Percentiles rank a stretch among this genome's conserved stretches.
phyloP scores from a whole-genome alignment of 495 filamentous ascomycete genomes.

The Trypethelium eluteriae region DNA sequence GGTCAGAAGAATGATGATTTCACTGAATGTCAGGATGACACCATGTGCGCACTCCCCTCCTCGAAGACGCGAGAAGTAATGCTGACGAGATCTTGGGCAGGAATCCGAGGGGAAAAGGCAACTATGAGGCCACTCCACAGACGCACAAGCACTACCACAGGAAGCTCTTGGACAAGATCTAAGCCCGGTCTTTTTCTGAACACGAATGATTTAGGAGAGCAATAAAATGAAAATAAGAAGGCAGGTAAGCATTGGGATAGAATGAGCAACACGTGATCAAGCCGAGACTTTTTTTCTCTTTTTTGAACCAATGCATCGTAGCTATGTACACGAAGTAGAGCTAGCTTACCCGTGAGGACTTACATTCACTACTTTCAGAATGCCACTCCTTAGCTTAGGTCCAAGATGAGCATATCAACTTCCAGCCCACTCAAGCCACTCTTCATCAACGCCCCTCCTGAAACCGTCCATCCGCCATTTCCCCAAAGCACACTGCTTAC shows the following conservation, averaged over 20 bases:
- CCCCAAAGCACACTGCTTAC: conserved; percentile 17
- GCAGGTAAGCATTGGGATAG: background rate
- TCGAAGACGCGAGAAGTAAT: background rate
- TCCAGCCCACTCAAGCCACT: conserved; percentile 14
- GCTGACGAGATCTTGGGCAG: background rate
- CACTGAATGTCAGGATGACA: conserved; percentile 3
- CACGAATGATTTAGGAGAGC: background rate
- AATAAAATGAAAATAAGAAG: background rate
- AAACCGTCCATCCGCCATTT: conserved; percentile 12
- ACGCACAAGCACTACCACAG: conserved; percentile 11
- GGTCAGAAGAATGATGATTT: conserved; percentile 6
- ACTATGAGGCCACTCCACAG: conserved; percentile 2
- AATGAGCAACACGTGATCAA: background rate
- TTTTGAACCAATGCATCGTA: background rate
- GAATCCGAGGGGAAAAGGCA: conserved; percentile 1
- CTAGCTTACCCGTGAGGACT: background rate
- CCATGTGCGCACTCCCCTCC: background rate
- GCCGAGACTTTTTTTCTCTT: background rate
- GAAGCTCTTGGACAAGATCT: conserved; percentile 9
- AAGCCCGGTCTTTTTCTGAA: background rate
- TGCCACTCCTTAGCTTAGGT: background rate
- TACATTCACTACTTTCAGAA: background rate
- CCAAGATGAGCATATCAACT: conserved; percentile 15
- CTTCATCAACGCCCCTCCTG: conserved; percentile 12
- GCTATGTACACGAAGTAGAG: background rate